Evolutionary conservation across 164 flowering plant genomes (phyloP), one percentile per base, ranked within the genome.

Genomic region (Nelumbo lutea): DNA sequence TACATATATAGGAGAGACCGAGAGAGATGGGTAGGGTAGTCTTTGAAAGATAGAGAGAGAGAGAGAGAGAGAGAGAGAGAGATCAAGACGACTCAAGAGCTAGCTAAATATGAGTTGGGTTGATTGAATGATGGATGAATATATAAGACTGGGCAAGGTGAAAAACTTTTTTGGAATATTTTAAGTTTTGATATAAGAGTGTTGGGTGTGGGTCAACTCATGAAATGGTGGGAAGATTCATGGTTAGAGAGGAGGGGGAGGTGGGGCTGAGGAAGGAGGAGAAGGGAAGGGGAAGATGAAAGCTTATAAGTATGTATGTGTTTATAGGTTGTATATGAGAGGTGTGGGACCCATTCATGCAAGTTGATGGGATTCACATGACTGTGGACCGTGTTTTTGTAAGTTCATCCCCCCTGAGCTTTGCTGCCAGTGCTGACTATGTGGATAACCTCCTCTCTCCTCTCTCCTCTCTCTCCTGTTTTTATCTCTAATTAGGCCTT

Each of bases 351-450:
- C 84, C 80, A 75, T 11, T 3, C 2, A 0, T 67, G 68, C 87
- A 86, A 87, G 83, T 87, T 85, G 91, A 81, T 82, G 82, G 83
- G 82, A 83, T 81, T 88, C 88, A 88, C 87, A 86, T 87, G 90
- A 83, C 62, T 40, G 79, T 78, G 88, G 84, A 86, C 83, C 84
- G 79, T 75, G 58, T 46, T 46, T 70, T 60, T 60, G 76, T 68
- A 76, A 80, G 85, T 90, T 78, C 91, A 85, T 85, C 88, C 88
- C 91, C 90, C 93, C 90, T 75, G 76, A 77, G 70, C 71, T 72
- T 70, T 77, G 77, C 82, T 79, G 77, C 82, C 71, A n/a, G 76
- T 76, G 77, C 76, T 78, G 77, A 77, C 76, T 71, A 67, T 71
- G 66, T 79, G 82, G 81, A 79, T 83, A 80, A 83, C 61, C 27